Evolutionary conservation across 345 rosid genomes (phyloP), one percentile per base, ranked within the genome.

Genomic region (Populus davidiana): DNA sequence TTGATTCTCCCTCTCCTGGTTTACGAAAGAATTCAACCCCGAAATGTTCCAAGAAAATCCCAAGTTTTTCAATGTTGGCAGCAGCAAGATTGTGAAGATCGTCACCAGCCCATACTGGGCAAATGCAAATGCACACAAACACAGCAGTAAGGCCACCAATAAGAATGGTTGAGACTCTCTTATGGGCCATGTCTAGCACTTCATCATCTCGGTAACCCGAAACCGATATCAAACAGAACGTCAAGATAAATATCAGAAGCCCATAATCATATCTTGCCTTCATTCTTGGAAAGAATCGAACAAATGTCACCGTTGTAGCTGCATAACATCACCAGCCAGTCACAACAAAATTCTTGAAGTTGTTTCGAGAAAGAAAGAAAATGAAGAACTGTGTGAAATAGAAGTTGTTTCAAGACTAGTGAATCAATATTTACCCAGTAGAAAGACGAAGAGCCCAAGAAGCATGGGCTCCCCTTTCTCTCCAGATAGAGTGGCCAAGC

Each of bases 401-500:
- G 35, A 33, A 33, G 35, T 4, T 33, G 35, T 33, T 33, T 33
- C 35, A 33, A 56, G 25, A 61, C n/a, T 21, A 8, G 3, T 61
- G 10, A 33, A 23, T 59, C 5, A 4, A 8, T 39, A 11, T 11
- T 66, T 82, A 90, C 95, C 92, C 77, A 77, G 86, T 41, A 88
- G 7, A 72, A 93, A 93, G 73, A 93, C 94, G 62, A 93, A 89
- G 12, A 89, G 23, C 8, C 88, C 91, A 16, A 90, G 88, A n/a
- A 94, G 79, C 62, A 92, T 84, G 11, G 94, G 97, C 85, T 89
- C 91, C 18, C 79, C 85, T 7, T 61, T 87, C 61, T 74, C n/a
- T 44, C 97, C 97, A 2, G 89, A 86, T 21, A 86, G 75, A 69
- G 75, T 63, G 0, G 94, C 97, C 33, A 94, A 71, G 76, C 86